Evolutionary conservation across 768 basidiomycete genomes (phyloP).

Genomic region (Macrolepiota albuminosa): DNA sequence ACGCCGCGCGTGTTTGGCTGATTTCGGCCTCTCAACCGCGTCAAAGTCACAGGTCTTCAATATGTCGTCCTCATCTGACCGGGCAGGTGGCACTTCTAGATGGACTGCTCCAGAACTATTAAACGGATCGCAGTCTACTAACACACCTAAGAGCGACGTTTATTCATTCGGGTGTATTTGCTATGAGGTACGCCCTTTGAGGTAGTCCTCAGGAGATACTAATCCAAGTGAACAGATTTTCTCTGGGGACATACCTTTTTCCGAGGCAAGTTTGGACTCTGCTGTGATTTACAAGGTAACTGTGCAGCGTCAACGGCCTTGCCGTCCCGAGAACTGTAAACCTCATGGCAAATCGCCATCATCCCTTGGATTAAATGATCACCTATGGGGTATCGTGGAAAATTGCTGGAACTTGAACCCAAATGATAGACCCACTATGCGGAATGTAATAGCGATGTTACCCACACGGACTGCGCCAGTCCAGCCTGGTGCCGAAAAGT

Average conservation of each 20-base stretch:
- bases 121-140: conserved; percentile 6
- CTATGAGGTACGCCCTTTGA: conserved; percentile 24
- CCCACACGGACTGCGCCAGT: not conserved
- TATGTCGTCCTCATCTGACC: conserved; percentile 7
- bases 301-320: conserved; percentile 5
- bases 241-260: conserved; percentile 22
- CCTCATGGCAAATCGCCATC: conserved; percentile 11
- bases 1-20: conserved; percentile 14
- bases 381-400: conserved; percentile 25
- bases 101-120: conserved; percentile 18
- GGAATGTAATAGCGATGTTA: conserved; percentile 14
- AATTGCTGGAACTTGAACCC: conserved; percentile 24
- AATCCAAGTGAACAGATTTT: conserved; percentile 19
- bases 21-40: conserved; percentile 17
- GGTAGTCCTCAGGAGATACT: not conserved
- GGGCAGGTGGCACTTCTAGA: conserved; percentile 12
- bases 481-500: not conserved
- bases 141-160: conserved; percentile 23
- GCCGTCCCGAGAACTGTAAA: conserved; percentile 12
- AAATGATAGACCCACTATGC: conserved; percentile 19
- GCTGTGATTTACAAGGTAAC: conserved; percentile 15
- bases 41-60: conserved; percentile 11
- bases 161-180: conserved; percentile 28
- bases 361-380: conserved; percentile 22
- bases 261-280: conserved; percentile 11